Evolutionary conservation across 139 green algal genomes (phyloP), one percentile per base, ranked within the genome.

Genomic region (Nannochloris sp.): DNA sequence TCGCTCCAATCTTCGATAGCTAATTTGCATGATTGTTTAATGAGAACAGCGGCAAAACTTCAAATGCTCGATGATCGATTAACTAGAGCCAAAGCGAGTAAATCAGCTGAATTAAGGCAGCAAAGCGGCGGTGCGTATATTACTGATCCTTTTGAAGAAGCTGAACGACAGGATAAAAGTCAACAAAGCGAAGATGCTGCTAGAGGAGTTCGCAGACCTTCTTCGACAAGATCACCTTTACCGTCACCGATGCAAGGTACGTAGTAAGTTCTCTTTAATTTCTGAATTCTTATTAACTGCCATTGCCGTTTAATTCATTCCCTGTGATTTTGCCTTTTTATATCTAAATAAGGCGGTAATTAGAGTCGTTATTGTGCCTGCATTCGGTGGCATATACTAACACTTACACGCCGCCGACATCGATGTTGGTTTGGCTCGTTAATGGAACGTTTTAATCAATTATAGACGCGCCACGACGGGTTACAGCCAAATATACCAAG

Each of bases 11-110:
- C 27, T 5, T 35, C 64, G 10, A 65, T 81, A 30, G 53, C 38
- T 51, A 78, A 83, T 70, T 33, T 78, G 51, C 67, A 83, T 45
- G 73, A 78, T 57, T 60, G 60, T 24, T 45, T 83, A 3, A 56
- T 81, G 19, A 38, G 61, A n/a, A 55, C 63, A 9, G 76, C 76
- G 0, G 76, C 76, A 4, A 54, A 44, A 25, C 48, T 83, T 64
- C 71, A 78, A 61, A 61, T 31, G 31, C 23, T 83, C 54, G 61
- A 81, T 44, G 72, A 81, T n/a, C 42, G 64, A 4, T 53, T 79
- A 42, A 44, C 35, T 3, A 35, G 25, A 0, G 47, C 42, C 4
- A 72, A 72, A 6, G 73, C 64, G 4, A 36, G 39, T 13, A 58
- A 60, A 39, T 62, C 81, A 23, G 29, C 58, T 34, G 23, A 67